These are phyloP conservation scores for Lipomyces yamanashiensis DNA, from an alignment of 805 yeast species.

Conservation along the genomic window DNA sequence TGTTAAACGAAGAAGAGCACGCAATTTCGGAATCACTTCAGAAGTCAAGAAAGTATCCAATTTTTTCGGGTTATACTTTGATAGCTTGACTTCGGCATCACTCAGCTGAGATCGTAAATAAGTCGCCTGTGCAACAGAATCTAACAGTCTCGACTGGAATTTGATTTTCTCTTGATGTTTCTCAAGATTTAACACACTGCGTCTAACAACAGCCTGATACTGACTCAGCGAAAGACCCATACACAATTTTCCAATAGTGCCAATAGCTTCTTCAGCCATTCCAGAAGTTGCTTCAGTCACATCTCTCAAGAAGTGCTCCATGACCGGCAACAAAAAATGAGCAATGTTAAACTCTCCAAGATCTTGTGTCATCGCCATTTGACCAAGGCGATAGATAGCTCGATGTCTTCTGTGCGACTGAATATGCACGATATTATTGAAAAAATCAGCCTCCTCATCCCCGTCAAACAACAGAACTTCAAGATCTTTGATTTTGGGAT, in stretches of 20 bases:
- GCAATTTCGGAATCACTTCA: conserved; percentile 66
- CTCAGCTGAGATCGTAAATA: conserved; percentile 21
- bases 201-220: conserved; percentile 70
- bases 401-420: conserved; percentile 85
- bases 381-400: conserved; percentile 71
- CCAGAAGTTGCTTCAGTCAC: conserved; percentile 45
- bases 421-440: conserved; percentile 75
- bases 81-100: conserved; percentile 28
- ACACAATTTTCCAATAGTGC: conserved; percentile 63
- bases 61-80: conserved; percentile 37
- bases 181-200: conserved; percentile 61
- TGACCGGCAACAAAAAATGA: conserved; percentile 80
- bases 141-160: conserved; percentile 50
- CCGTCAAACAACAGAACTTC: conserved; percentile 61
- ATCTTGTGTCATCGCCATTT: conserved; percentile 47
- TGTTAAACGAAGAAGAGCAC: conserved; percentile 59
- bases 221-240: conserved; percentile 75
- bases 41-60: conserved; percentile 56
- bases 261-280: conserved; percentile 54
- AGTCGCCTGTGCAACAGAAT: conserved; percentile 57
- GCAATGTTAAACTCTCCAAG: conserved; percentile 66
- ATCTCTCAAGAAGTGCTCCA: conserved; percentile 70
- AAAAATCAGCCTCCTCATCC: conserved; percentile 85
- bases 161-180: conserved; percentile 45
- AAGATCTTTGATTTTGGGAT: conserved; percentile 67